A percentile compares a stretch with the other conserved stretches of the same genome.
These are phyloP conservation scores for Aegilops umbellulata DNA, from an alignment of 176 grass and related monocot species.

Conservation along the genomic window DNA sequence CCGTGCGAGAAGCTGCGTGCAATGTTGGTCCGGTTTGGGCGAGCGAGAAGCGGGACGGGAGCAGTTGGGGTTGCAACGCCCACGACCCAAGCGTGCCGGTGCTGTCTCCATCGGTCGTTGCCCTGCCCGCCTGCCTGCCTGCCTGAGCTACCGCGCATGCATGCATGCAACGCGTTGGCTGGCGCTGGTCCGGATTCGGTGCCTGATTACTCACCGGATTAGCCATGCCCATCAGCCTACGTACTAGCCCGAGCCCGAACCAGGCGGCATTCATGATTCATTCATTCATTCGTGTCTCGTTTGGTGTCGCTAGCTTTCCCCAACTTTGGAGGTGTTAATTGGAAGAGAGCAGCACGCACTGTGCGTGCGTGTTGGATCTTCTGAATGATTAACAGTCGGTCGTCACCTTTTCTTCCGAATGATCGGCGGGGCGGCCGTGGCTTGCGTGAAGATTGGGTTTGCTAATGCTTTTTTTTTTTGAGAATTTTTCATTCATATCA, in stretches of 20 bases:
- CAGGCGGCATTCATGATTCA: not conserved
- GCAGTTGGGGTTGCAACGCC: not conserved
- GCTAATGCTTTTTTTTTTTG: too few species aligned
- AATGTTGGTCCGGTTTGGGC: not conserved
- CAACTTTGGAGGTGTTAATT: constrained; percentile 46
- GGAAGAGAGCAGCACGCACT: not conserved
- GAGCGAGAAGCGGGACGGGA: not conserved
- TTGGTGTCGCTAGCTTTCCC: not conserved
- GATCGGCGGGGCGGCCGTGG: not conserved
- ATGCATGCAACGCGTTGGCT: too few species aligned
- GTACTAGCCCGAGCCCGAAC: not conserved
- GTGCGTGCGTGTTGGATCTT: not conserved
- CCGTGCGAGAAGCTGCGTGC: not conserved
- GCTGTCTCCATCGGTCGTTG: not conserved
- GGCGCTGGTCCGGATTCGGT: too few species aligned
- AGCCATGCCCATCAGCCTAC: too few species aligned
- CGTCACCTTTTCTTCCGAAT: too few species aligned
- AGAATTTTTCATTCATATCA: too few species aligned
- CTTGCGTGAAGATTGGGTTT: not conserved
- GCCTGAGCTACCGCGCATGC: not conserved
- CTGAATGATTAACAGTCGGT: not conserved
- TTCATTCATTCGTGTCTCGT: not conserved
- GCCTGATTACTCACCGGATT: too few species aligned
- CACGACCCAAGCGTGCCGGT: not conserved
- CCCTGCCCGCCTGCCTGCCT: not conserved